Conservation (phyloP, 371 early-diverging fungal genomes). For the Mucor lusitanicus region DNA sequence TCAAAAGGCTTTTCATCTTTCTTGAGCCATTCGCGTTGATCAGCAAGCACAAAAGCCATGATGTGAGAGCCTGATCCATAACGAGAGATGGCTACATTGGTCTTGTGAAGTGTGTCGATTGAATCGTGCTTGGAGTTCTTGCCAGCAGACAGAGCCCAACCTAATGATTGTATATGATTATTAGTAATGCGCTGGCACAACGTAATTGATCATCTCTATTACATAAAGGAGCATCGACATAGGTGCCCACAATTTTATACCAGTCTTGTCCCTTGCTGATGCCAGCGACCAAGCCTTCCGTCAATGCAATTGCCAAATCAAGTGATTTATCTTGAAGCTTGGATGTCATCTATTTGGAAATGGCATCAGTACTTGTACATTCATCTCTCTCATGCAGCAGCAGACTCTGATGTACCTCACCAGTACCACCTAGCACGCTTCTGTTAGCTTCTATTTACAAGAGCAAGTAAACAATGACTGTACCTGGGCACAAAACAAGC, state of each 20-base stretch:
- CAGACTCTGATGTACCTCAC: conserved; percentile 52
- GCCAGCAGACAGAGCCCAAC: conserved; percentile 74
- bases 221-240: conserved; percentile 76
- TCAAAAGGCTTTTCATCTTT: conserved; percentile 39
- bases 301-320: conserved; percentile 83
- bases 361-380: background rate
- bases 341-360: conserved; percentile 68
- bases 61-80: conserved; percentile 85
- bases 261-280: conserved; percentile 63
- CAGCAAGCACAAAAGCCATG: conserved; percentile 79
- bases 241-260: conserved; percentile 75
- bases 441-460: background rate
- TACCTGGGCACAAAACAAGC: conserved; percentile 66
- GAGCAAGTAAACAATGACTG: background rate
- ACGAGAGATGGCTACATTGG: conserved; percentile 74
- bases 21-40: conserved; percentile 69
- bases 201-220: conserved; percentile 20
- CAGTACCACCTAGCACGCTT: conserved; percentile 56
- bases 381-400: background rate
- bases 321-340: conserved; percentile 68
- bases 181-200: background rate
- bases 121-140: conserved; percentile 47
- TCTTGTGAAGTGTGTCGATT: conserved; percentile 61
- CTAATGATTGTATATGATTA: conserved; percentile 27
- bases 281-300: conserved; percentile 83